Evolutionary conservation across 2,329 filamentous ascomycete genomes (phyloP), one percentile per base, ranked within the genome.

Genomic region (Ophiocordyceps sinensis): DNA sequence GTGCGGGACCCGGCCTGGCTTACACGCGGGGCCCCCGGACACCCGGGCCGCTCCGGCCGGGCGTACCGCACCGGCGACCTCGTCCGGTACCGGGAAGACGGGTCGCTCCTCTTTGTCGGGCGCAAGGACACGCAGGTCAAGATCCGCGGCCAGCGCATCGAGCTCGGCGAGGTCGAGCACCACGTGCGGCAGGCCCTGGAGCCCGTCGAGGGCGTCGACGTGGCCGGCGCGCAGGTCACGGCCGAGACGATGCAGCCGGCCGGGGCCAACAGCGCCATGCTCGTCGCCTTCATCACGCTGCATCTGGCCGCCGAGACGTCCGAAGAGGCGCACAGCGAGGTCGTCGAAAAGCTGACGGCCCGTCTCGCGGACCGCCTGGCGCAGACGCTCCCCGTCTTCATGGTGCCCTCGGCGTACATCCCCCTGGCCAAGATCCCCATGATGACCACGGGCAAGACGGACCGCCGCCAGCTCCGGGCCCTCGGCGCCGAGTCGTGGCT

Each of bases 71-170:
- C 67, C 1, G 68, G 68, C 5, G 68, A 72, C 44, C 55, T 71
- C 3, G 67, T 57, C 3, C 54, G 54, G 32, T 67, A 67, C 17
- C 51, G 61, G 28, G 51, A 51, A 1, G 45, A 52, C 21, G 50
- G 50, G 1, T 51, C 52, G 19, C 50, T 71, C 10, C 47, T 59
- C 1, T 70, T 66, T 41, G 49, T 70, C 61, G 38, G 38, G 3
- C 38, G 38, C 38, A 39, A 39, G n/a, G 38, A 39, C 30, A 34
- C 38, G 0, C 71, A 75, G 51, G 63, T 75, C 39, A 76, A 76
- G 50, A 53, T 77, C 12, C 61, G 65, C 23, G 76, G 76, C 30
- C 74, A 66, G 43, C 53, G 71, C 39, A 56, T 72, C 42, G 75
- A 69, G 52, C 58, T 70, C 0, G 47, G 42, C 2, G 51, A 53